Conservation (phyloP, 768 basidiomycete species). For the Pulveroboletus sp. region DNA sequence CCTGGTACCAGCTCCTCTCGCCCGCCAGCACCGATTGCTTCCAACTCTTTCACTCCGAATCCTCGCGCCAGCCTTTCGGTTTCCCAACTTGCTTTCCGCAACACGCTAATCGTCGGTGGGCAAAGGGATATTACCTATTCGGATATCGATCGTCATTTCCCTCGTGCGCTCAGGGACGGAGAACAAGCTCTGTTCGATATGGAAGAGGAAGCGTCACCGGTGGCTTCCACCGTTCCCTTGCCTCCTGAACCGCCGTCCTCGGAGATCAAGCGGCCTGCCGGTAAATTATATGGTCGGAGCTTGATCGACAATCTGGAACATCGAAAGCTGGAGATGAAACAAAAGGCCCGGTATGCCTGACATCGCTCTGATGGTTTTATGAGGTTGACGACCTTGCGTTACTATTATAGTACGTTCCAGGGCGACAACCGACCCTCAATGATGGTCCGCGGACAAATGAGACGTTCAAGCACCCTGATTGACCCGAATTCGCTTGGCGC, state of each 20-base stretch:
- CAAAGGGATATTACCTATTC: conserved; percentile 58
- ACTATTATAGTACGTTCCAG: conserved; percentile 63
- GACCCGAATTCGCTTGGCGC: conserved; percentile 59
- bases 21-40: conserved; percentile 39
- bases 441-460: conserved; percentile 69
- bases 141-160: conserved; percentile 59
- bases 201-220: conserved; percentile 35
- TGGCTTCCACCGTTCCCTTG: conserved; percentile 28
- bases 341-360: conserved; percentile 70
- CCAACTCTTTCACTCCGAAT: conserved; percentile 75
- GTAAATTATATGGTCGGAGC: conserved; percentile 82
- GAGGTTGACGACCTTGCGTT: conserved; percentile 5
- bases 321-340: conserved; percentile 77
- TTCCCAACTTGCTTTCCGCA: conserved; percentile 84
- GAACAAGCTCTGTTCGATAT: conserved; percentile 60
- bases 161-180: conserved; percentile 73
- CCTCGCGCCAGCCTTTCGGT: conserved; percentile 67
- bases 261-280: conserved; percentile 52
- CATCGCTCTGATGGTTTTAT: not conserved
- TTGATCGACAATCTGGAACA: conserved; percentile 87
- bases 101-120: conserved; percentile 68
- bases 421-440: conserved; percentile 89
- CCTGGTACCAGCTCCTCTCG: conserved; percentile 62
- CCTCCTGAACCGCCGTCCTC: conserved; percentile 29
- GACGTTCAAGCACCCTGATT: conserved; percentile 65